These are phyloP conservation scores for Ceratobasidium sp. DNA, from an alignment of 1,284 basidiomycete species.

Conservation along the genomic window DNA sequence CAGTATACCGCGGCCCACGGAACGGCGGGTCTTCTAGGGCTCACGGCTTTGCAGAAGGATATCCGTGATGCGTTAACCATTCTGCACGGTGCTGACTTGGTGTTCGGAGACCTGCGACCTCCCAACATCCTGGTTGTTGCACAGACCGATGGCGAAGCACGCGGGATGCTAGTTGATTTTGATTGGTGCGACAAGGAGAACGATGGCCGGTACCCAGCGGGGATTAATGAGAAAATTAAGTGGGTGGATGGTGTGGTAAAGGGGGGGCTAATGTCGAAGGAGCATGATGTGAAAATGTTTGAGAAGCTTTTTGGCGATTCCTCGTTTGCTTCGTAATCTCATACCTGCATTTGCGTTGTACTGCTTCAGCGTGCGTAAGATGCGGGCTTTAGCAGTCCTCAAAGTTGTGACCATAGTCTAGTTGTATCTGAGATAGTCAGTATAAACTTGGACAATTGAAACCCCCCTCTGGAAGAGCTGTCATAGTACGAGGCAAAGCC, in stretches of 20 bases:
- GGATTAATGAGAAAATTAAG: constrained; percentile 15
- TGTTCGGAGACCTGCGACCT: constrained; percentile 39
- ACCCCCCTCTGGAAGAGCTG: constrained; percentile 16
- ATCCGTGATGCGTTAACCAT: background rate
- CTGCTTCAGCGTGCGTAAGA: no score
- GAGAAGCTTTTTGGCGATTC: background rate
- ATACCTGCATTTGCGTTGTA: no score
- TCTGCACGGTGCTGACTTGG: constrained; percentile 20
- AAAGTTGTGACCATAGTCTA: no score
- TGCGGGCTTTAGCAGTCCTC: no score
- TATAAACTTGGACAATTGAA: constrained; percentile 3
- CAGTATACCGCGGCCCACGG: background rate
- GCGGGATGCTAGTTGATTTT: constrained; percentile 32
- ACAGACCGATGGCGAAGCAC: no score
- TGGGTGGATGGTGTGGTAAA: constrained; percentile 1
- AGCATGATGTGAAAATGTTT: constrained; percentile 27
- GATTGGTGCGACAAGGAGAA: constrained; percentile 38
- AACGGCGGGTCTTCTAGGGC: no score
- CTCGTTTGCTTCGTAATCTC: no score
- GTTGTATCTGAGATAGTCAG: constrained; percentile 32
- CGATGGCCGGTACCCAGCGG: constrained; percentile 8
- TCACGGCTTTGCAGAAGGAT: background rate
- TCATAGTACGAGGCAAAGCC: background rate
- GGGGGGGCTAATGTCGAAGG: background rate
- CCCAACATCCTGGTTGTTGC: constrained; percentile 22